Evolutionary conservation across 345 rosid species (phyloP).

Genomic region (Excoecaria cochinchinensis): DNA sequence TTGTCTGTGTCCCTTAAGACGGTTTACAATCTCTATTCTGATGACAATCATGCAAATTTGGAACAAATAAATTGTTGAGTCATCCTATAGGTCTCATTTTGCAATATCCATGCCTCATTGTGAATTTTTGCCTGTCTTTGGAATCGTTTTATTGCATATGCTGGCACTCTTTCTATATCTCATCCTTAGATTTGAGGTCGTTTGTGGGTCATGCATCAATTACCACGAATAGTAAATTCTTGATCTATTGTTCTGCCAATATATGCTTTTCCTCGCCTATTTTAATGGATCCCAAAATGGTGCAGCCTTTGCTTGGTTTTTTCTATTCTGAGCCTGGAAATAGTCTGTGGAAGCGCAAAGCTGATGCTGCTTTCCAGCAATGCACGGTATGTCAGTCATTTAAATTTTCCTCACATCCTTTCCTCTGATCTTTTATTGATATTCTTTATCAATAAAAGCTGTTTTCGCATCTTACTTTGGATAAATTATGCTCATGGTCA

Average conservation of each 20-base stretch:
- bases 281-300: conserved; percentile 5
- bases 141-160: background rate
- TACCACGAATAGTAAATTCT: background rate
- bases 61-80: background rate
- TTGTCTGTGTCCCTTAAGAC: background rate
- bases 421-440: background rate
- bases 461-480: background rate
- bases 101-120: background rate
- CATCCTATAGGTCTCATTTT: background rate
- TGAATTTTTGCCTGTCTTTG: background rate
- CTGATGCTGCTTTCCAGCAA: conserved; percentile 74
- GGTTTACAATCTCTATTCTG: background rate
- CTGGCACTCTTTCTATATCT: background rate
- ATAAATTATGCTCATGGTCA: background rate
- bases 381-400: conserved; percentile 55
- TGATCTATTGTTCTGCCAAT: background rate
- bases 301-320: conserved; percentile 77
- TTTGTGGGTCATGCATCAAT: background rate
- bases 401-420: background rate
- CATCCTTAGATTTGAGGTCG: background rate
- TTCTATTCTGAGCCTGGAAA: conserved; percentile 80
- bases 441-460: background rate
- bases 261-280: background rate
- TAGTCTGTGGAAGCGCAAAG: conserved; percentile 85
- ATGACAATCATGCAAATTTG: background rate